Percentiles rank a stretch among this genome's conserved stretches.
phyloP scores from a whole-genome alignment of 179 eudicot species.

The Pouteria campechiana region DNA sequence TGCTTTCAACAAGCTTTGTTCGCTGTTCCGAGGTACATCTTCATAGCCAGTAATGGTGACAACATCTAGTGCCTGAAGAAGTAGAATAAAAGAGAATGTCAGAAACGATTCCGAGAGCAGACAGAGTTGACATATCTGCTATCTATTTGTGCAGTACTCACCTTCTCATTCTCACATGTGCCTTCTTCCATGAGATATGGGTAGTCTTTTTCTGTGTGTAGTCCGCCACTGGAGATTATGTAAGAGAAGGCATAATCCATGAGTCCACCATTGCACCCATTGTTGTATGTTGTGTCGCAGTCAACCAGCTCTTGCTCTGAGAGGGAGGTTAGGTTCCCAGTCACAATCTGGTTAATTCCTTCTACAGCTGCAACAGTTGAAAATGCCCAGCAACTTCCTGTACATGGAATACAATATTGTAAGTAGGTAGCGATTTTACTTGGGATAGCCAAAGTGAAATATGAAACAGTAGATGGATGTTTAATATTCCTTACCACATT shows the following conservation, averaged over 20 bases:
- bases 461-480: background rate
- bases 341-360: conserved; percentile 68
- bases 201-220: conserved; percentile 64
- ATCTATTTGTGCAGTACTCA: too few relatives aligned
- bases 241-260: conserved; percentile 70
- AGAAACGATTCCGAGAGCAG: too few relatives aligned
- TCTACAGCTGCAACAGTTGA: conserved; percentile 73
- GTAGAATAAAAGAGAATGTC: background rate
- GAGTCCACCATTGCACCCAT: conserved; percentile 72
- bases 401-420: too few relatives aligned
- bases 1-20: conserved; percentile 32
- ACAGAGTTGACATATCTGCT: too few relatives aligned
- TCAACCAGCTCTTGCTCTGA: conserved; percentile 71
- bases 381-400: conserved; percentile 78
- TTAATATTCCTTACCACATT: conserved; percentile 36
- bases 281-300: conserved; percentile 48
- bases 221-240: conserved; percentile 47
- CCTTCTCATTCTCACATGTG: conserved; percentile 55
- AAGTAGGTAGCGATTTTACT: too few relatives aligned
- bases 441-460: background rate
- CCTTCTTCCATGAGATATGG: conserved; percentile 80
- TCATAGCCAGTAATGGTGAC: conserved; percentile 32
- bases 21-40: conserved; percentile 34
- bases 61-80: conserved; percentile 14
- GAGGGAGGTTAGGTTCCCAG: conserved; percentile 54